Base-by-base conservation (phyloP, 140 eudicot species). In the Flaveria floridana region DNA sequence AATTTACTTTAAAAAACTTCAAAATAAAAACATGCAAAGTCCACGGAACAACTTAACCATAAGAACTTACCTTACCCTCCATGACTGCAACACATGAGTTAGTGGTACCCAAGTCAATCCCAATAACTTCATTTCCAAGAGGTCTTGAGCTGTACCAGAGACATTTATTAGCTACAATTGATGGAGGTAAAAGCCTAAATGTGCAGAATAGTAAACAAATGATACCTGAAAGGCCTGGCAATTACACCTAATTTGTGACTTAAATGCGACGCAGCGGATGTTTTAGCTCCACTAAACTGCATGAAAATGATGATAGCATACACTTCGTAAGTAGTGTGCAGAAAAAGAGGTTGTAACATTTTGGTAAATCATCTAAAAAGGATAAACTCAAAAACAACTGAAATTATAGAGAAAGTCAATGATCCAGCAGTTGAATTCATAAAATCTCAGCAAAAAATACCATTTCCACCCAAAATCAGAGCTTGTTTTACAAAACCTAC, bases 41-140 rank as follows among this genome's bases (percentile, higher is more conserved):
- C 3, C 15, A 11, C 10, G 2, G n/a, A 41, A 61, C n/a, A 69
- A 3, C 1, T 37, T 63, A 20, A 42, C 26, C 5, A n/a, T 2
- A 55, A 55, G 34, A 44, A 65, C 62, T 51, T 47, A 91, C 97
- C 91, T 91, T 91, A 42, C 97, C 97, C 76, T 91, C 97, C 97
- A 91, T 91, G 76, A 91, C 97, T 1, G 97, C 69, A 78, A 91
- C 97, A 58, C 97, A 91, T 6, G 97, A 91, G 80, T 91, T 91
- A 37, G 97, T 91, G 65, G 97, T 91, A 73, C 97, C 97, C 93
- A 91, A 85, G 15, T 91, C 97, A 16, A 91, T 88, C 25, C 97
- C 97, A 78, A 91, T 88, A 20, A 91, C 92, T 71, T 91, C 97
- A 85, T 84, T 85, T 50, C 93, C 97, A 78, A 74, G 51, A 55